phyloP scores from a whole-genome alignment of 805 yeast genomes.

The Candida palmyrensis region DNA sequence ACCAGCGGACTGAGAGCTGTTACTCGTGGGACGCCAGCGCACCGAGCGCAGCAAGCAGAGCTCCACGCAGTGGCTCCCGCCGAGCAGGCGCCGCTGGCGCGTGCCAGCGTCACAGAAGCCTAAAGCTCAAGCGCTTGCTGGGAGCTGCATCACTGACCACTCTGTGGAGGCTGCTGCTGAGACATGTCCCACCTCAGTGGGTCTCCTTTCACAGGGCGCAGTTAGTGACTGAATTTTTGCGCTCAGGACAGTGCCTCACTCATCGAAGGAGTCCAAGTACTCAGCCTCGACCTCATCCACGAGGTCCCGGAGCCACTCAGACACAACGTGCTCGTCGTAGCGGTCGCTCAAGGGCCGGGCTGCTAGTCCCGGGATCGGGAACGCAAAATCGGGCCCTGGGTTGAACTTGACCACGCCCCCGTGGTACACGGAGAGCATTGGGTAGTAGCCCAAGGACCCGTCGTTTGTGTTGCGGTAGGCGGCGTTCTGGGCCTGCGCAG shows the following conservation, averaged over 20 bases:
- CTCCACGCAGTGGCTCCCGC: no score
- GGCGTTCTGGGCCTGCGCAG: constrained; percentile 32
- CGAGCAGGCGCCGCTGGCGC: no score
- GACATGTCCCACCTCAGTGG: no score
- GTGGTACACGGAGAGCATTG: constrained; percentile 77
- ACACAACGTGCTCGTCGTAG: constrained; percentile 67
- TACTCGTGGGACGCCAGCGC: no score
- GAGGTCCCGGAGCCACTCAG: constrained; percentile 78
- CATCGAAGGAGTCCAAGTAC: constrained; percentile 43
- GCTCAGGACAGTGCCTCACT: constrained; percentile 22
- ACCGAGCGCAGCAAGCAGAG: no score
- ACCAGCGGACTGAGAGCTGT: no score
- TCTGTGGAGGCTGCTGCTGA: no score
- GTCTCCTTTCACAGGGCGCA: no score
- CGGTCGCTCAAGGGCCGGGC: constrained; percentile 47
- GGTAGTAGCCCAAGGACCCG: constrained; percentile 85
- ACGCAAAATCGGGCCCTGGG: constrained; percentile 60
- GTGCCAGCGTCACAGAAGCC: no score
- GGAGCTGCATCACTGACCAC: no score
- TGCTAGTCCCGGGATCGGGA: constrained; percentile 32
- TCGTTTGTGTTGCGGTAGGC: constrained; percentile 56
- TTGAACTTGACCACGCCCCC: constrained; percentile 73
- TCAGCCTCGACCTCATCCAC: constrained; percentile 77
- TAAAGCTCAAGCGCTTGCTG: no score
- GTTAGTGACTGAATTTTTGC: no score